Conservation (phyloP, 495 filamentous ascomycete species). For the Penicillium daleae region DNA sequence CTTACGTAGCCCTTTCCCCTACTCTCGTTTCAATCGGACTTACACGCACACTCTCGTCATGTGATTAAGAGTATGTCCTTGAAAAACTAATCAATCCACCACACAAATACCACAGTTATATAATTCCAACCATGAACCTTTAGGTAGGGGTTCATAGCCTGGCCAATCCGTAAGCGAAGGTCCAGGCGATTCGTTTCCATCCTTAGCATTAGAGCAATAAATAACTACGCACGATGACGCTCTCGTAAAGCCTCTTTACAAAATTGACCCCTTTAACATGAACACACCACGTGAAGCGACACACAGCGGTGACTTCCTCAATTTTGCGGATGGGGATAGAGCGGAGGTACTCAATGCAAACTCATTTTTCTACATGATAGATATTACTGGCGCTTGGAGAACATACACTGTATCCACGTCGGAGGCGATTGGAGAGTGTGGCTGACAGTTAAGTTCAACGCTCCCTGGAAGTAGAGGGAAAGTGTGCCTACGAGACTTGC, state of each 20-base stretch:
- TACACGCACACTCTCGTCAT: neutral
- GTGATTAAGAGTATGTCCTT: neutral
- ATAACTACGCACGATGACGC: neutral
- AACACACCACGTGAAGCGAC: neutral
- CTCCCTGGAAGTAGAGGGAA: no score
- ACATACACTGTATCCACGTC: neutral
- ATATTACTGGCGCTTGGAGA: no score
- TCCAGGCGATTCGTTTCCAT: no score
- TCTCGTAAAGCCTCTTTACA: neutral
- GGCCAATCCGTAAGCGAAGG: no score
- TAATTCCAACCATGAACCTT: no score
- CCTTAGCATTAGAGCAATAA: neutral
- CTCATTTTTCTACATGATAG: neutral
- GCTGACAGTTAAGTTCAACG: neutral
- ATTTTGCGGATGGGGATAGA: no score
- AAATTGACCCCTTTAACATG: neutral
- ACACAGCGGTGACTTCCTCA: neutral
- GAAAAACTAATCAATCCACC: neutral
- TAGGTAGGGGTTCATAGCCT: neutral
- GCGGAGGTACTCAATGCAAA: no score
- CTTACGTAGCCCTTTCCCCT: neutral
- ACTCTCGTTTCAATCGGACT: neutral
- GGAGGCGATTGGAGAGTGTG: neutral
- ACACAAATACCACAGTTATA: neutral
- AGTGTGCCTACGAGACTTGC: no score